Conservation (phyloP, 2,329 filamentous ascomycete genomes). For the Ascochyta koolunga region DNA sequence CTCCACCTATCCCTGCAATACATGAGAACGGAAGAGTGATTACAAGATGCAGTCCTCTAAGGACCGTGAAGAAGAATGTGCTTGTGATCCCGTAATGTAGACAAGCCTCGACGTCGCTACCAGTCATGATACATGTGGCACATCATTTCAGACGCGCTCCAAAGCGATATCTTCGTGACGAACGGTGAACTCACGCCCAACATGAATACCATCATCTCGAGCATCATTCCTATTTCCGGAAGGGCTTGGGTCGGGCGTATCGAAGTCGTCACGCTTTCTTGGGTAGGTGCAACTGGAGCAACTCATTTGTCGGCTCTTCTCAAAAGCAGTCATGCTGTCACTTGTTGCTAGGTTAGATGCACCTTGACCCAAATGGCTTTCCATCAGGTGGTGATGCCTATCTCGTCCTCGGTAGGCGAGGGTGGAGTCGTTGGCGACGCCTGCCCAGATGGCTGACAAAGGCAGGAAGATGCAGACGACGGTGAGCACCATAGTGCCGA, state of each 20-base stretch:
- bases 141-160: constrained; percentile 1
- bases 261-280: constrained; percentile 25
- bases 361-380: constrained; percentile 29
- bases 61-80: not conserved
- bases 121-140: not conserved
- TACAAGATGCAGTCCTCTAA: not conserved
- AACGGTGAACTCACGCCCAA: constrained; percentile 33
- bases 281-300: constrained; percentile 20
- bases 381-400: constrained; percentile 36
- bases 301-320: constrained; percentile 29
- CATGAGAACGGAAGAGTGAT: not conserved
- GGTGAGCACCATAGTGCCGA: constrained; percentile 62
- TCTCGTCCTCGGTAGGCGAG: constrained; percentile 29
- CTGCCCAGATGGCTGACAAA: constrained; percentile 70
- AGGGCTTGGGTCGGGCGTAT: constrained; percentile 14
- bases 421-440: constrained; percentile 34
- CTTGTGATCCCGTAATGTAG: not conserved
- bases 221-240: constrained; percentile 7
- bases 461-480: constrained; percentile 68
- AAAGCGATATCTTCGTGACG: constrained; percentile 19
- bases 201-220: constrained; percentile 25
- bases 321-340: constrained; percentile 17
- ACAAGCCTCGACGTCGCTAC: not conserved
- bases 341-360: constrained; percentile 6
- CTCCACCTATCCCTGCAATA: not conserved